These are phyloP conservation scores for Hymenoscyphus repandus DNA, from an alignment of 2,329 filamentous ascomycete genomes.

Conservation along the genomic window DNA sequence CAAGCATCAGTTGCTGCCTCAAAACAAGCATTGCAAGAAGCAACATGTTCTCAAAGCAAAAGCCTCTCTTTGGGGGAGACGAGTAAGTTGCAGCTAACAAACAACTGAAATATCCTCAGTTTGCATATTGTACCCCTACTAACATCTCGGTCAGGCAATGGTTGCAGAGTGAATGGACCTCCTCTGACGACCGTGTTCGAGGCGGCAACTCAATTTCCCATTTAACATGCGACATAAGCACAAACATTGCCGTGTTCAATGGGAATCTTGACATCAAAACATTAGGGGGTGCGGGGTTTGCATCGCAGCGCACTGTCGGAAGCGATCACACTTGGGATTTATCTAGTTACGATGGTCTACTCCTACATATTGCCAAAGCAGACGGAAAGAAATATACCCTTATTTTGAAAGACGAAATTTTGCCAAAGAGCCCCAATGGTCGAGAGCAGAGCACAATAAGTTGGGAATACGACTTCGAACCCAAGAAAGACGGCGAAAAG, in stretches of 20 bases:
- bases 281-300: constrained; percentile 77
- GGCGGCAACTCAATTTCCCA: constrained; percentile 61
- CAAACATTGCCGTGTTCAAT: constrained; percentile 47
- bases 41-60: background rate
- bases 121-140: too few relatives aligned
- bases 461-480: constrained; percentile 67
- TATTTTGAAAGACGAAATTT: constrained; percentile 65
- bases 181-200: constrained; percentile 71
- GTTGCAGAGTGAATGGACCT: constrained; percentile 57
- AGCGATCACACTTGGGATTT: constrained; percentile 59
- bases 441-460: constrained; percentile 67
- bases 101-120: background rate
- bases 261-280: constrained; percentile 68
- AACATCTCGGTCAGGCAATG: constrained; percentile 40
- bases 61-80: constrained; percentile 23
- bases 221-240: constrained; percentile 34
- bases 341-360: constrained; percentile 54
- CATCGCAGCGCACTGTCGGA: constrained; percentile 63
- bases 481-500: constrained; percentile 30
- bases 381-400: constrained; percentile 70
- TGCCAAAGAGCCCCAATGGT: constrained; percentile 53
- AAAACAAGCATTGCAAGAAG: background rate
- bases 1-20: too few relatives aligned
- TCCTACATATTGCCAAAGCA: constrained; percentile 44
- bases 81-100: constrained; percentile 17